A percentile compares a stretch with the other conserved stretches of the same genome.
phyloP scores from a whole-genome alignment of 257 asterid species.

The Striga asiatica region DNA sequence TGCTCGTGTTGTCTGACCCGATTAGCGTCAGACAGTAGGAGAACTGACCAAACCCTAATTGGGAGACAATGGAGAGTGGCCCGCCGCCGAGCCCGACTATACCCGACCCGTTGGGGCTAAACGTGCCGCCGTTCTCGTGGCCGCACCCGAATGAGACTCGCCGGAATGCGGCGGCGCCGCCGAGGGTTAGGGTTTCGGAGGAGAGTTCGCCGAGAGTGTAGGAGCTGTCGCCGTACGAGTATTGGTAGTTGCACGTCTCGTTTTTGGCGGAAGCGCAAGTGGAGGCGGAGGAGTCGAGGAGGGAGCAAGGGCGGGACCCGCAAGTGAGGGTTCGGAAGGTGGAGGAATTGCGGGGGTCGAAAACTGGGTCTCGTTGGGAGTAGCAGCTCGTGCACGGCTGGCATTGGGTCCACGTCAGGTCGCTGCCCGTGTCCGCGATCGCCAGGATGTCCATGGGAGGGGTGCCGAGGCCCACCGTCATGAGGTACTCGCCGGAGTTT shows the following conservation, averaged over 20 bases:
- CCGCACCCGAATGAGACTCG: constrained; percentile 50
- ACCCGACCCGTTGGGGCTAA: constrained; percentile 27
- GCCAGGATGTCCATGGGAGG: constrained; percentile 36
- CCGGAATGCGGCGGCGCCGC: constrained; percentile 13
- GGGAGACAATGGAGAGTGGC: constrained; percentile 32
- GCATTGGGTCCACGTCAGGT: constrained; percentile 56
- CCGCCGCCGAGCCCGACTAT: constrained; percentile 57
- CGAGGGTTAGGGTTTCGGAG: constrained; percentile 33
- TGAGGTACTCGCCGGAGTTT: constrained; percentile 52
- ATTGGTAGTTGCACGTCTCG: constrained; percentile 23
- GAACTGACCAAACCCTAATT: constrained; percentile 36
- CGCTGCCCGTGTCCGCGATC: constrained; percentile 59
- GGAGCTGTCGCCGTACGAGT: neutral
- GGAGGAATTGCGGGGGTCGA: constrained; percentile 22
- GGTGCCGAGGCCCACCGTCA: constrained; percentile 35
- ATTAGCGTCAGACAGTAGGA: constrained; percentile 36
- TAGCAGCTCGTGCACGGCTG: constrained; percentile 36
- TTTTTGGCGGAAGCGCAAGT: constrained; percentile 15
- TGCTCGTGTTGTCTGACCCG: constrained; percentile 22
- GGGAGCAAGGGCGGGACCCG: constrained; percentile 14
- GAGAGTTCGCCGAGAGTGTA: constrained; percentile 30
- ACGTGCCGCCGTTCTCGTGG: constrained; percentile 27
- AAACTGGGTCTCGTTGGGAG: constrained; percentile 34
- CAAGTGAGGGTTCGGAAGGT: constrained; percentile 25
- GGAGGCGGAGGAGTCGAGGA: neutral